Percentiles rank a stretch among this genome's conserved stretches.
These are phyloP conservation scores for Dendrobium catenatum DNA, from an alignment of 106 monocot genomes.

Conservation along the genomic window DNA sequence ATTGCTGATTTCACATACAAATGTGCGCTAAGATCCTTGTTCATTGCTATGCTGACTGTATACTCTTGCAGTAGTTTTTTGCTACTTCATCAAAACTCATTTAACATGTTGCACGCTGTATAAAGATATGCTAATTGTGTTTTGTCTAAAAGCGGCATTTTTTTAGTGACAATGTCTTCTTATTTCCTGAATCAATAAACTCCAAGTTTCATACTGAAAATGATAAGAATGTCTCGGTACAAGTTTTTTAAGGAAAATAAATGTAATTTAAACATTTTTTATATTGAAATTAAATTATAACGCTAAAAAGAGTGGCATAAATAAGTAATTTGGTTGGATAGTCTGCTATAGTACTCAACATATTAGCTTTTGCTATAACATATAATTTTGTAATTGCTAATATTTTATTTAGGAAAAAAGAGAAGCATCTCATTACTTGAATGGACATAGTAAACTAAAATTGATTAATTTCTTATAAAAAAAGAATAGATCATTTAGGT, in stretches of 20 bases:
- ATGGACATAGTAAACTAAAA: too few species aligned
- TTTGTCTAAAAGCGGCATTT: not conserved
- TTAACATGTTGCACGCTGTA: not conserved
- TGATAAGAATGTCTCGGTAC: not conserved
- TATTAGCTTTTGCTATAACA: too few species aligned
- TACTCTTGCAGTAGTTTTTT: not conserved
- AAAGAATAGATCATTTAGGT: too few species aligned
- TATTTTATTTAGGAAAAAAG: too few species aligned
- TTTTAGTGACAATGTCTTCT: not conserved
- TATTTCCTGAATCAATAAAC: not conserved
- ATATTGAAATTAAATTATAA: not conserved
- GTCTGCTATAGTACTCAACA: not conserved
- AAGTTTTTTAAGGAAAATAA: not conserved
- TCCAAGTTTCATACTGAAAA: not conserved
- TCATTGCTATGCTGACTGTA: not conserved
- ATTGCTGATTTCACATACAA: not conserved
- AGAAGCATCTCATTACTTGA: too few species aligned
- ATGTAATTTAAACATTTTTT: not conserved
- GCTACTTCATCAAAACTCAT: not conserved
- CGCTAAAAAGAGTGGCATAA: not conserved
- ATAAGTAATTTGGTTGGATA: not conserved
- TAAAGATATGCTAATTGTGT: not conserved
- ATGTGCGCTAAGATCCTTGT: not conserved
- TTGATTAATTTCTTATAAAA: too few species aligned
- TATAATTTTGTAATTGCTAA: too few species aligned